phyloP scores from a whole-genome alignment of 1,139 yeast genomes.

The Scheffersomyces quercinus region DNA sequence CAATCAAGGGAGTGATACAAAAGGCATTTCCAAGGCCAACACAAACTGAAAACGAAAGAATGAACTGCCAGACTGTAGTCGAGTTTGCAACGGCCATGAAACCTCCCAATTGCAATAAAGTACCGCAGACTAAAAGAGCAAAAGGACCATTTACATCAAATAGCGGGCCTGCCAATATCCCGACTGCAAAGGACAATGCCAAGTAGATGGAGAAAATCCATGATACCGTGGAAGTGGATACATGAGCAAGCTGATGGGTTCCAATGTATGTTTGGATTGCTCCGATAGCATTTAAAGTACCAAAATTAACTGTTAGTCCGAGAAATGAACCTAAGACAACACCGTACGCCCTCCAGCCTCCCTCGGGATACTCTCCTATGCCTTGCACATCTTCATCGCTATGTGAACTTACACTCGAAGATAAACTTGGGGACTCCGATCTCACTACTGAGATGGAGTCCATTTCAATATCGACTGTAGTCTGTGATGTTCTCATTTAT shows the following conservation, averaged over 20 bases:
- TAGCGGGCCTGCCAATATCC: slow-evolving; percentile 37
- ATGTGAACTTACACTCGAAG: no score
- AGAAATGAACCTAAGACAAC: slow-evolving; percentile 37
- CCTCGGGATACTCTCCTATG: slow-evolving; percentile 20
- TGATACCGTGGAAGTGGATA: slow-evolving; percentile 19
- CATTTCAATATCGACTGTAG: no score
- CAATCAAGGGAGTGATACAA: slow-evolving; percentile 37
- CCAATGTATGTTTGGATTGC: slow-evolving; percentile 38
- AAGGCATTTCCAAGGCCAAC: slow-evolving; percentile 38
- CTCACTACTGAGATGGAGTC: no score
- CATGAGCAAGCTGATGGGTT: slow-evolving; percentile 29
- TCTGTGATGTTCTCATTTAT: no score
- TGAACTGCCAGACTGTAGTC: slow-evolving; percentile 32
- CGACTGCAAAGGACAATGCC: slow-evolving; percentile 30
- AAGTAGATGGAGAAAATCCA: slow-evolving; percentile 43
- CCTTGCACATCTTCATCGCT: background rate
- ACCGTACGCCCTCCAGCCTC: slow-evolving; percentile 32
- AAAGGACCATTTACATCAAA: slow-evolving; percentile 37
- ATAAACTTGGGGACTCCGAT: no score
- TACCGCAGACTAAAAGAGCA: slow-evolving; percentile 25
- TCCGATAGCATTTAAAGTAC: slow-evolving; percentile 36
- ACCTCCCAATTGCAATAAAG: slow-evolving; percentile 30
- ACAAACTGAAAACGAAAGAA: slow-evolving; percentile 34
- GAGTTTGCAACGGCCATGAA: slow-evolving; percentile 36
- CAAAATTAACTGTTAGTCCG: slow-evolving; percentile 34